A percentile compares a stretch with the other conserved stretches of the same genome.
These are phyloP conservation scores for Suillus bovinus DNA, from an alignment of 768 basidiomycete species.

Conservation along the genomic window DNA sequence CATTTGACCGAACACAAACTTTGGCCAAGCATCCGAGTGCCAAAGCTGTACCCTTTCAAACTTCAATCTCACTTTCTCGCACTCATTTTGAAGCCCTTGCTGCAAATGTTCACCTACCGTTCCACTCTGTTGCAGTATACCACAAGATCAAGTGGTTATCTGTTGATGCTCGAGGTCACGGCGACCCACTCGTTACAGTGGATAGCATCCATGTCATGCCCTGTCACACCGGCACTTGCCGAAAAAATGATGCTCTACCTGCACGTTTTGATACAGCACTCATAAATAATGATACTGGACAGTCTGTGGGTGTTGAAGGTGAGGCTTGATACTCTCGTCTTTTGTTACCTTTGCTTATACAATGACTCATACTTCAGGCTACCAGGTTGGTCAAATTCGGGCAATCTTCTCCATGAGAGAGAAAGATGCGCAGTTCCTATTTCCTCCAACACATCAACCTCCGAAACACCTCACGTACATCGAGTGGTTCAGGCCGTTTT, in stretches of 20 bases:
- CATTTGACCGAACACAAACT: background rate
- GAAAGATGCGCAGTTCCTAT: too few species aligned
- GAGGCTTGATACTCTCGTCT: too few species aligned
- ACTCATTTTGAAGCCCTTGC: background rate
- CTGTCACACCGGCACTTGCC: background rate
- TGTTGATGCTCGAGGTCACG: background rate
- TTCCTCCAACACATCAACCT: too few species aligned
- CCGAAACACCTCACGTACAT: too few species aligned
- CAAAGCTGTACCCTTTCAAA: background rate
- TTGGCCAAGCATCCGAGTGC: background rate
- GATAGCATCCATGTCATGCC: background rate
- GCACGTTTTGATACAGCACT: constrained; percentile 12
- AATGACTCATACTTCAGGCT: too few species aligned
- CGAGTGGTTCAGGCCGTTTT: too few species aligned
- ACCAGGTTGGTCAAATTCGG: too few species aligned
- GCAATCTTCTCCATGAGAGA: too few species aligned
- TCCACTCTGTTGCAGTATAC: background rate
- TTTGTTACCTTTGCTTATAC: too few species aligned
- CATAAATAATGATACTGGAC: constrained; percentile 12
- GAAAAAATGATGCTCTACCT: background rate
- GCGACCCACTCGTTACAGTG: background rate
- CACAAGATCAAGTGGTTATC: background rate
- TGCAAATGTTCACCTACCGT: background rate
- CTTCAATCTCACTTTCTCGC: background rate
- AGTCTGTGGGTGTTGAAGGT: constrained; percentile 19